These are phyloP conservation scores for Blastobotrys indianensis DNA, from an alignment of 1,139 yeast genomes.

Conservation along the genomic window DNA sequence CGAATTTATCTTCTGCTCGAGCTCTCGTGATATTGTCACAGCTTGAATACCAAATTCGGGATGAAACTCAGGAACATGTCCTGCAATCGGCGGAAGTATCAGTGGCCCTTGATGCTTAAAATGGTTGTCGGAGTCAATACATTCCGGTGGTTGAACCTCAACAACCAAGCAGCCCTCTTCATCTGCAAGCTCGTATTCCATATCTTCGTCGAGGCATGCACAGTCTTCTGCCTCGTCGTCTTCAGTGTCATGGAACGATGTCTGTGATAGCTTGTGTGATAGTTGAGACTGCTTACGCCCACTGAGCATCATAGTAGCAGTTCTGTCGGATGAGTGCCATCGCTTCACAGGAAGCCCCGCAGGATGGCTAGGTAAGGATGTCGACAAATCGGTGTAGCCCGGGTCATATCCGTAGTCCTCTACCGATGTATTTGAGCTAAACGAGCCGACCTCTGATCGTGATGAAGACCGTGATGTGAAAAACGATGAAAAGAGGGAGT, in stretches of 20 bases:
- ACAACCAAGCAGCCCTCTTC: slow-evolving; percentile 14
- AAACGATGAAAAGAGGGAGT: slow-evolving; percentile 5
- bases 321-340: slow-evolving; percentile 12
- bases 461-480: slow-evolving; percentile 6
- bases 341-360: neutral
- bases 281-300: neutral
- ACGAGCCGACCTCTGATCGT: slow-evolving; percentile 9
- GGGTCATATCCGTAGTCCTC: slow-evolving; percentile 15
- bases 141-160: slow-evolving; percentile 13
- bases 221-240: slow-evolving; percentile 9
- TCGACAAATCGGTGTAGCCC: slow-evolving; percentile 7
- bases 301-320: slow-evolving; percentile 15
- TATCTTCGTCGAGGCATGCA: slow-evolving; percentile 9
- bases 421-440: slow-evolving; percentile 14
- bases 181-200: slow-evolving; percentile 8
- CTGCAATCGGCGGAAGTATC: slow-evolving; percentile 27
- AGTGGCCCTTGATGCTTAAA: slow-evolving; percentile 14
- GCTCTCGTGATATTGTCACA: slow-evolving; percentile 22
- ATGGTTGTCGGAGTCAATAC: neutral
- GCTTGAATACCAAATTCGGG: slow-evolving; percentile 30
- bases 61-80: slow-evolving; percentile 27
- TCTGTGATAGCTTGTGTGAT: neutral
- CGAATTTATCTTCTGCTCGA: slow-evolving; percentile 22
- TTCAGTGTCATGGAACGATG: neutral
- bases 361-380: slow-evolving; percentile 5